phyloP scores from a whole-genome alignment of 2,329 filamentous ascomycete species.

The Exophiala bonariae region DNA sequence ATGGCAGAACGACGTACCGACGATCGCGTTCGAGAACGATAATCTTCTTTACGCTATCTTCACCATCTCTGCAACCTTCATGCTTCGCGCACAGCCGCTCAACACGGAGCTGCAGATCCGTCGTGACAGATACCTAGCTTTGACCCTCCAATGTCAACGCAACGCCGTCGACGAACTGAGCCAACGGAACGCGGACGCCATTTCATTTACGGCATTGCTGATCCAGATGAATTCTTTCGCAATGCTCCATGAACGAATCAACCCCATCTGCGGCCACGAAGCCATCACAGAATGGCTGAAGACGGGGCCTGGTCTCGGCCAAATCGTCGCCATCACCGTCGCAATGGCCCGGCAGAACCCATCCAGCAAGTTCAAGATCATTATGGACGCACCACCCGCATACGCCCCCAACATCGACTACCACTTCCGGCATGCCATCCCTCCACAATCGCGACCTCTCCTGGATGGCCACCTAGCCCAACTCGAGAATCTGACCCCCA shows the following conservation, averaged over 20 bases:
- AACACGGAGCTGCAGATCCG: conserved; percentile 11
- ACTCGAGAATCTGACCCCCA: conserved; percentile 22
- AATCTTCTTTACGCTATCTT: conserved; percentile 19
- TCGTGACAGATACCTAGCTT: conserved; percentile 21
- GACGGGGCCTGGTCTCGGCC: conserved; percentile 30
- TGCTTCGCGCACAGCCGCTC: conserved; percentile 9
- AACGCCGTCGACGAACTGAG: conserved; percentile 29
- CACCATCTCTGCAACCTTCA: conserved; percentile 13
- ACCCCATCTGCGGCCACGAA: conserved; percentile 24
- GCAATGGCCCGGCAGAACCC: conserved; percentile 25
- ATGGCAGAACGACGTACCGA: conserved; percentile 9
- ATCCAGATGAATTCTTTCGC: conserved; percentile 33
- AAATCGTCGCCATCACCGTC: conserved; percentile 26
- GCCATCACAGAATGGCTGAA: conserved; percentile 35
- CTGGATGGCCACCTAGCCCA: not conserved
- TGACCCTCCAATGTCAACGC: conserved; percentile 33
- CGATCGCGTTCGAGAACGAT: conserved; percentile 12
- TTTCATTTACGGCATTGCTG: conserved; percentile 31
- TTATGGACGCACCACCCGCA: conserved; percentile 14
- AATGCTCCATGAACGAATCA: conserved; percentile 1
- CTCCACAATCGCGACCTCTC: not conserved
- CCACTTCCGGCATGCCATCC: conserved; percentile 18
- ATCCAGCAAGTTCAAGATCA: conserved; percentile 15
- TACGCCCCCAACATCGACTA: conserved; percentile 9
- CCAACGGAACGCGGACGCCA: conserved; percentile 31